Evolutionary conservation across 176 grass and related monocot genomes (phyloP).

Genomic region (Oryza brachyantha): DNA sequence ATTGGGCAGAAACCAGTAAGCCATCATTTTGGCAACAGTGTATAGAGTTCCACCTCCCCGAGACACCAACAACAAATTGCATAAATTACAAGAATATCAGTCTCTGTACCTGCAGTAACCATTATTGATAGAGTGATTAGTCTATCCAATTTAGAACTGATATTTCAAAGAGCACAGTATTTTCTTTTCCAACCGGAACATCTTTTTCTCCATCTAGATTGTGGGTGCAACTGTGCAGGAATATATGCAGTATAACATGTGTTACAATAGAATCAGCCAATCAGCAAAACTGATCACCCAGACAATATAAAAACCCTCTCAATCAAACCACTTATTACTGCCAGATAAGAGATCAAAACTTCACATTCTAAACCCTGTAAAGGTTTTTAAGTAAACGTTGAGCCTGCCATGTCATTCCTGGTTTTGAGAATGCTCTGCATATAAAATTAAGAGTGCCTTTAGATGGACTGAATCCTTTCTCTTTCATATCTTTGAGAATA

Average conservation of each 20-base stretch:
- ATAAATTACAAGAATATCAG: neutral
- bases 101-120: neutral
- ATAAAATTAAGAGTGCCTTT: slow-evolving; percentile 66
- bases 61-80: neutral
- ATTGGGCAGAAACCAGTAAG: neutral
- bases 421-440: slow-evolving; percentile 74
- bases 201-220: neutral
- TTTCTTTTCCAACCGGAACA: neutral
- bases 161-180: neutral
- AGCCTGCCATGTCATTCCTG: slow-evolving; percentile 52
- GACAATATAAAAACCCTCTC: slow-evolving; percentile 12
- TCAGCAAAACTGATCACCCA: neutral
- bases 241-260: neutral
- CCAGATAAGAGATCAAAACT: slow-evolving; percentile 19
- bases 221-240: neutral
- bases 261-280: neutral
- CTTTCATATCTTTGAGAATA: slow-evolving; percentile 86
- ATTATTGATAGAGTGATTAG: neutral
- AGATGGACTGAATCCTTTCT: slow-evolving; percentile 60
- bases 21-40: neutral
- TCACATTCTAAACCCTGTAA: slow-evolving; percentile 44
- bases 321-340: neutral
- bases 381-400: slow-evolving; percentile 56
- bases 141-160: neutral
- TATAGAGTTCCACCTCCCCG: too few relatives aligned